phyloP scores from a whole-genome alignment of 345 rosid species.

The Euclidium syriacum region DNA sequence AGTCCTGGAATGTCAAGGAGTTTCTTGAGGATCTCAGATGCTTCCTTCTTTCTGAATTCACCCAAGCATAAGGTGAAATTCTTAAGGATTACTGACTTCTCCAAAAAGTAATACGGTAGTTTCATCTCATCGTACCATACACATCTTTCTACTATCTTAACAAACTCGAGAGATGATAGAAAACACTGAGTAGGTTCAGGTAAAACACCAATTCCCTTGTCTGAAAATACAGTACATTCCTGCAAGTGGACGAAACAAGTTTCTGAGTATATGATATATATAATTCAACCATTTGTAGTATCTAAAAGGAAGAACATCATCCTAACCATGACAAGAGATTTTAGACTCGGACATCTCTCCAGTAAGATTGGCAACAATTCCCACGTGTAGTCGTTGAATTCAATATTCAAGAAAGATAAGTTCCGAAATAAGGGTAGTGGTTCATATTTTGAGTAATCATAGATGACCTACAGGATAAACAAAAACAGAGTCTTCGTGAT shows the following conservation, averaged over 20 bases:
- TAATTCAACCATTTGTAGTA: neutral
- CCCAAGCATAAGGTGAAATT: neutral
- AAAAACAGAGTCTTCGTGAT: no score
- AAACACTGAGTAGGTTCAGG: neutral
- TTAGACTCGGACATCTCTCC: slow-evolving; percentile 10
- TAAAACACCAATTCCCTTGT: neutral
- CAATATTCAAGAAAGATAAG: neutral
- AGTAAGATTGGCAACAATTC: slow-evolving; percentile 15
- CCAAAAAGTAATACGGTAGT: slow-evolving; percentile 1
- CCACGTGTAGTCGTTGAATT: neutral
- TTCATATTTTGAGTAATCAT: slow-evolving; percentile 4
- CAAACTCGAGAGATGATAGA: slow-evolving; percentile 6
- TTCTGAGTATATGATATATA: neutral
- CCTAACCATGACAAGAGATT: slow-evolving; percentile 7
- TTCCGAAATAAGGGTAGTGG: slow-evolving; percentile 2
- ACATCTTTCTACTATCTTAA: neutral
- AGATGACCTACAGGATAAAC: slow-evolving; percentile 1
- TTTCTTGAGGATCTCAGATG: neutral
- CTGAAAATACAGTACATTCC: neutral
- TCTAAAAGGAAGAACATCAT: neutral
- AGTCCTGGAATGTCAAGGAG: neutral
- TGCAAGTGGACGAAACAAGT: neutral
- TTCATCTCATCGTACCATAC: neutral
- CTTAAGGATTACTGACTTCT: neutral
- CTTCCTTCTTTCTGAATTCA: neutral